Evolutionary conservation across 2,329 filamentous ascomycete species (phyloP), one percentile per base, ranked within the genome.

Genomic region (Penicillium sp.): DNA sequence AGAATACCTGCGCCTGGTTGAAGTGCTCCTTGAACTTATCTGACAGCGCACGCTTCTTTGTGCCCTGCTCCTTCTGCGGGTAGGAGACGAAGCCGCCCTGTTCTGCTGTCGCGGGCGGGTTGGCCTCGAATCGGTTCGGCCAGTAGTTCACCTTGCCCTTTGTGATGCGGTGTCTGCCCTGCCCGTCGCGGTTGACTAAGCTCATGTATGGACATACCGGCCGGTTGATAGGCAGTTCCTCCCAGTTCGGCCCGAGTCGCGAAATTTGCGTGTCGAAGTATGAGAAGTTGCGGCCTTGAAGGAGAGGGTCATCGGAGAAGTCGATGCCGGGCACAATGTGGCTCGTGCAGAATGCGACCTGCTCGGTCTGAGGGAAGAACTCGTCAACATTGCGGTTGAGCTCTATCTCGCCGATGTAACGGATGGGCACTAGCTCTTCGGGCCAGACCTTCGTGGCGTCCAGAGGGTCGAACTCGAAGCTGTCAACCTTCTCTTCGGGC

Each of bases 391-490:
- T 93, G 52, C 83, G 82, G 78, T 94, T 92, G 6, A 95, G 81
- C 69, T 92, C 87, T 1, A 95, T 70, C 72, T 92, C 84, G 38
- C 89, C 90, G 54, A 95, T 89, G 68, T 90, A 90, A 8, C 87
- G 82, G 20, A 93, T 80, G 0, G 90, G 90, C 0, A 92, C 78
- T 0, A 86, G 74, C 13, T 93, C 88, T 68, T 94, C 89, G 0
- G 90, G 90, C 89, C 90, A 94, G 26, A 93, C 74, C 76, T 95
- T 94, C 37, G 90, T 95, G 1, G 90, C 87, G 63, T 95, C 90
- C 1, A 95, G 82, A 31, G 93, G 87, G 66, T 94, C 90, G 58
- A 94, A 93, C 7, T 93, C 90, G 58, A 93, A 95, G 16, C 89
- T 84, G 59, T 93, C 80, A 69, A 90, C 84, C 47, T 86, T 81